Percentiles rank a stretch among this genome's conserved stretches.
Evolutionary conservation across 139 green algal species (phyloP).

Genomic region (Coccomyxa sp.): DNA sequence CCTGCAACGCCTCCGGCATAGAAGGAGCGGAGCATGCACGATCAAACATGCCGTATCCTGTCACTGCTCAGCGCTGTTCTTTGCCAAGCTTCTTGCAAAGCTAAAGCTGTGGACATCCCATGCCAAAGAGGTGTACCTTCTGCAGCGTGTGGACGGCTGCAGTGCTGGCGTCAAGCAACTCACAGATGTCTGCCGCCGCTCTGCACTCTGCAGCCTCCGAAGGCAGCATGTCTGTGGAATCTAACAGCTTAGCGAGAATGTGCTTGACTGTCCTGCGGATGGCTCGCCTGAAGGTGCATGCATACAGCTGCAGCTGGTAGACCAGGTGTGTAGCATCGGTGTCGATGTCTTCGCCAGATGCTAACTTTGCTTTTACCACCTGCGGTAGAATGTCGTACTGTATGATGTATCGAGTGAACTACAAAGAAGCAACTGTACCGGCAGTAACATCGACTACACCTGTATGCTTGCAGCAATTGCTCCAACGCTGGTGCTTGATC

Average conservation of each 20-base stretch:
- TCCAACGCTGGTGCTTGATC: too few relatives aligned
- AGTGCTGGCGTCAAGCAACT: not conserved
- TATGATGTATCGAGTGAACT: too few relatives aligned
- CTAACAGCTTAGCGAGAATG: not conserved
- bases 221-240: not conserved
- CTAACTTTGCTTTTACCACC: not conserved
- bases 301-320: conserved; percentile 5
- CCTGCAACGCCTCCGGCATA: too few relatives aligned
- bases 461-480: too few relatives aligned
- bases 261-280: not conserved
- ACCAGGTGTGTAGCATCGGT: not conserved
- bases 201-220: not conserved
- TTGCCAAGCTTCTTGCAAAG: too few relatives aligned
- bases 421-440: too few relatives aligned
- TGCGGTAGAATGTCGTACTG: not conserved
- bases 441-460: too few relatives aligned
- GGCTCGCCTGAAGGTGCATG: conserved; percentile 8
- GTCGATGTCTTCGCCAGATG: not conserved
- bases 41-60: too few relatives aligned
- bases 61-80: too few relatives aligned
- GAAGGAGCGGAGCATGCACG: too few relatives aligned
- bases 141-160: not conserved
- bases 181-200: not conserved
- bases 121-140: not conserved
- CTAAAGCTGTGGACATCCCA: too few relatives aligned